phyloP scores from a whole-genome alignment of 768 basidiomycete genomes.

The Cystobasidium tubakii region DNA sequence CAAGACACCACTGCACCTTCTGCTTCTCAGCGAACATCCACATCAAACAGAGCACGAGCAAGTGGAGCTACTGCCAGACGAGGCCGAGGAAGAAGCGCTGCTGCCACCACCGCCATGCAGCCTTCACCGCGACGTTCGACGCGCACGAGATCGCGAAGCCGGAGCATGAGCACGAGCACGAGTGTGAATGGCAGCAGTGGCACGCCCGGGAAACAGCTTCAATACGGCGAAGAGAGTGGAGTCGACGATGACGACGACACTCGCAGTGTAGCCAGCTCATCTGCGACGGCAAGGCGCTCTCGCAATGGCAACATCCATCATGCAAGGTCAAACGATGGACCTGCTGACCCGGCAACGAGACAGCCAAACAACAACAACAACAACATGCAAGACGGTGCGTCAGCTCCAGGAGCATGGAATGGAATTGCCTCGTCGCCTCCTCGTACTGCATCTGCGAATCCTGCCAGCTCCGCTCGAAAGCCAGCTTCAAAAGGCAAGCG shows the following conservation, averaged over 20 bases:
- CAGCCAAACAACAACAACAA: background rate
- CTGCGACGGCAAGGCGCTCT: background rate
- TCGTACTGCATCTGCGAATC: background rate
- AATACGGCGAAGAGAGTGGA: background rate
- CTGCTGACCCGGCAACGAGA: too few relatives aligned
- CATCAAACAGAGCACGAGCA: too few relatives aligned
- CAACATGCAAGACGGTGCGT: too few relatives aligned
- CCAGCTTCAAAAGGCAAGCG: background rate
- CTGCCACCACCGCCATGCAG: background rate
- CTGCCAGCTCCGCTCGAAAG: background rate
- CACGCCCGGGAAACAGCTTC: background rate
- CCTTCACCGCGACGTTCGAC: slow-evolving; percentile 3
- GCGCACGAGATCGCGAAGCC: background rate
- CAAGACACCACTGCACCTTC: background rate
- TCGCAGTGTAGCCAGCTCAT: background rate
- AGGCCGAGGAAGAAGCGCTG: background rate
- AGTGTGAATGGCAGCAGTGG: background rate
- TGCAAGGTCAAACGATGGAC: too few relatives aligned
- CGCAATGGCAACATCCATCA: background rate
- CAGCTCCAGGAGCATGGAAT: too few relatives aligned
- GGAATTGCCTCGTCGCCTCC: background rate
- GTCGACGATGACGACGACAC: background rate
- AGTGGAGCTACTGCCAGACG: background rate
- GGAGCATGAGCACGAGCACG: slow-evolving; percentile 9
- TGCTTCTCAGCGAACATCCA: too few relatives aligned